Base-by-base conservation (phyloP, 805 yeast species). In the Lipomyces anomalus region DNA sequence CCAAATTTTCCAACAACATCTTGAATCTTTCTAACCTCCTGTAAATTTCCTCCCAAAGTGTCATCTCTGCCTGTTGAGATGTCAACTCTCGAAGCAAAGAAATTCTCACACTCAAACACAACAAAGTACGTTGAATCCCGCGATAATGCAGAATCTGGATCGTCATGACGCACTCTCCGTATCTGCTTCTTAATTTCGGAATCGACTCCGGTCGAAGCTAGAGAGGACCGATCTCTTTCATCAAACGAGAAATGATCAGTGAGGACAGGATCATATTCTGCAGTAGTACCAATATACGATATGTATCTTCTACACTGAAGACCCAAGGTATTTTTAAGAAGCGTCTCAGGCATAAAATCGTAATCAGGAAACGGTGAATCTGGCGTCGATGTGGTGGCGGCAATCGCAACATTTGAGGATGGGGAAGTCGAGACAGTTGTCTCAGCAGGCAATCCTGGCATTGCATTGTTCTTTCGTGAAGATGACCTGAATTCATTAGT, bases 351-450 rank as follows among this genome's bases (percentile, higher is more conserved):
- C 40, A 58, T 42, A 34, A 55, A 57, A 33, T 58, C 61, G 37
- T 58, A 58, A 40, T 58, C 61, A 7, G 61, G 60, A 18, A 58
- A 45, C n/a, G 57, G 52, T 16, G 55, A 52, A 32, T 50, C 55
- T 4, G 52, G 56, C n/a, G 52, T 46, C 13, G 36, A 30, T 11
- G 39, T 17, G 22, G 13, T 5, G 11, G 6, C 43, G 21, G 39
- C 39, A 11, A 11, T 6, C 23, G 41, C 33, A n/a, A 3, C 17
- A 3, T 29, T 36, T 3, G 30, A 23, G 20, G 29, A 16, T 11
- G 4, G 16, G 6, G 38, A 17, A 6, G 42, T 6, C 29, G 37
- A 16, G 20, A 23, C 17, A 17, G 36, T 36, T 13, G 43, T 24
- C 6, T 46, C 26, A 24, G 44, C 32, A 29, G 21, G 35, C 30